Base-by-base conservation (phyloP, 1,284 basidiomycete species). In the Tylopilus sp. region DNA sequence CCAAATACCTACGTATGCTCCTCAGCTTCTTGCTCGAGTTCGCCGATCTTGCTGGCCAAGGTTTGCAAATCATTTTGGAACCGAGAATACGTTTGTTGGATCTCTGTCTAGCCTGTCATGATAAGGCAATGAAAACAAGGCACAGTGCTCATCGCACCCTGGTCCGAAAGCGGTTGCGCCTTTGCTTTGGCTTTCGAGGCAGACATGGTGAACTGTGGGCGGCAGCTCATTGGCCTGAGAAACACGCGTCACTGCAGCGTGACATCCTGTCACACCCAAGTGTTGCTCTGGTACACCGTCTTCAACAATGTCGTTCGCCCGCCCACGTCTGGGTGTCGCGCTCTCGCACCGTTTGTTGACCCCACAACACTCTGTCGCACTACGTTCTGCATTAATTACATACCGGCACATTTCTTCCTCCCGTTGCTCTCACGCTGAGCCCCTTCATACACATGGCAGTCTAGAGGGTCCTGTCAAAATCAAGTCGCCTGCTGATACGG, bases 21-120 rank as follows among this genome's bases (percentile, higher is more conserved):
- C 57, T 98, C 94, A 24, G 92, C 84, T 68, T 98, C 94, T 60
- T 87, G 83, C 72, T 98, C 94, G 36, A 98, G 80, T 72, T 98
- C 95, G 56, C 90, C 90, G 61, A 97, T 94, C 76, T 98, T 98
- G 57, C 85, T 81, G 26, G 93, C 92, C 32, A 97, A 74, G 28
- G 84, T 80, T 71, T 94, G 92, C 37, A 96, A 75, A 52, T 96
- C 93, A 73, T 80, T 89, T 66, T 93, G 88, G 62, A 88, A 81
- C 52, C 86, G 82, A 57, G 82, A 75, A 62, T 86, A 90, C 48
- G 76, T 86, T 71, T 87, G 83, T 70, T 92, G 88, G 50, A 92
- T 82, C 71, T 92, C 89, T 92, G 76, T 75, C 78, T 81, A 72
- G 72, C 74, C 57, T 62, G 64, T 67, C 65, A 75, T 65, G 68